A percentile compares a stretch with the other conserved stretches of the same genome.
These are phyloP conservation scores for Gorgonomyces haynaldii DNA, from an alignment of 192 early-diverging fungal species.

Conservation along the genomic window DNA sequence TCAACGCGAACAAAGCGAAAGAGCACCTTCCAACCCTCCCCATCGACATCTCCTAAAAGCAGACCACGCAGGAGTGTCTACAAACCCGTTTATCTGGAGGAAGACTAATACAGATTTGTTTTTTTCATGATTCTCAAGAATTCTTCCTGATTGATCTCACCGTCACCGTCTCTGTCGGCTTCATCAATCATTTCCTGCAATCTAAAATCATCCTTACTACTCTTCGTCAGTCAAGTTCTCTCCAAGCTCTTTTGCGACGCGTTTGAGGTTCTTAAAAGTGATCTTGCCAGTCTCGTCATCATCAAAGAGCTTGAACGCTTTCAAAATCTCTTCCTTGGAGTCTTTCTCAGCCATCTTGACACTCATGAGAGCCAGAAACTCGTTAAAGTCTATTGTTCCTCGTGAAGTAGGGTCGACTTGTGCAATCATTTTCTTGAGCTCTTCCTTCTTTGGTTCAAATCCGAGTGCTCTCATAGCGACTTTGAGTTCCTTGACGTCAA, in stretches of 20 bases:
- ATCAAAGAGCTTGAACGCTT: constrained; percentile 72
- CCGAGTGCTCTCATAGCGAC: constrained; percentile 56
- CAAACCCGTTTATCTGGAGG: background rate
- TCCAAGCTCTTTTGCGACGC: constrained; percentile 55
- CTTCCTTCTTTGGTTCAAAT: constrained; percentile 32
- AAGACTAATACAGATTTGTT: constrained; percentile 4
- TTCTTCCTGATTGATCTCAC: constrained; percentile 13
- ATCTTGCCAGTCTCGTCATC: constrained; percentile 59
- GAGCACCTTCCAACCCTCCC: too few relatives aligned
- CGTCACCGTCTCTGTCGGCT: constrained; percentile 61
- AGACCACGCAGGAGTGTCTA: background rate
- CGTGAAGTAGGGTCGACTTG: constrained; percentile 37
- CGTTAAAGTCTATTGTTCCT: constrained; percentile 57
- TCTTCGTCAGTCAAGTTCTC: constrained; percentile 59
- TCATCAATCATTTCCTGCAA: constrained; percentile 70
- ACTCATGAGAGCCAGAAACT: constrained; percentile 57
- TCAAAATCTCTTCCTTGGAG: constrained; percentile 56
- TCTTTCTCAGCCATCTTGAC: constrained; percentile 60
- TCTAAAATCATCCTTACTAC: too few relatives aligned
- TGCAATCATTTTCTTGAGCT: constrained; percentile 44
- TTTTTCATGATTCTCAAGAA: constrained; percentile 10
- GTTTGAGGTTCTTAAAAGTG: constrained; percentile 61
- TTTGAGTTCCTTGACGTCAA: constrained; percentile 59
- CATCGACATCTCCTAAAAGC: too few relatives aligned
- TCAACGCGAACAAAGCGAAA: too few relatives aligned